Conservation (phyloP, 148 eudicot species). For the Fagopyrum tataricum region DNA sequence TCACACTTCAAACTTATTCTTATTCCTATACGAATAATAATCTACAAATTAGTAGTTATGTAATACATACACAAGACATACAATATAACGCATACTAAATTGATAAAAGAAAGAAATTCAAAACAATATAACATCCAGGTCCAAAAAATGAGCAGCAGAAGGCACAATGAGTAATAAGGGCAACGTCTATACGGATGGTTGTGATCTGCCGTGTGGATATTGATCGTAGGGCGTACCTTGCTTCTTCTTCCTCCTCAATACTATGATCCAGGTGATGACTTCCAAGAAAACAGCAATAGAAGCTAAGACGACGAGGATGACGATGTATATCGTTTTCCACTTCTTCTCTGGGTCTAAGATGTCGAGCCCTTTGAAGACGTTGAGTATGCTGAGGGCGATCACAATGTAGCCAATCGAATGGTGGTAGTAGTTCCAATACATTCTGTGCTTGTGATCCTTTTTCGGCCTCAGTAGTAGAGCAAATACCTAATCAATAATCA, state of each 20-base stretch:
- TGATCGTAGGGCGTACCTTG: constrained; percentile 3
- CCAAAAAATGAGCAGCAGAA: too few species aligned
- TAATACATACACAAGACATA: too few species aligned
- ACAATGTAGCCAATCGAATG: constrained; percentile 43
- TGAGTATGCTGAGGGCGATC: constrained; percentile 27
- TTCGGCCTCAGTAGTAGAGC: constrained; percentile 47
- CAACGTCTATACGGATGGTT: background rate
- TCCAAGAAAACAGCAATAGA: constrained; percentile 31
- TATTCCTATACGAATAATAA: too few species aligned
- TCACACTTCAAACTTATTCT: too few species aligned
- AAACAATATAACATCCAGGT: too few species aligned
- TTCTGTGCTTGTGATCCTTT: constrained; percentile 32
- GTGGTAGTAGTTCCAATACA: constrained; percentile 58
- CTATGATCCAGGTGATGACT: constrained; percentile 35
- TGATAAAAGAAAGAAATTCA: too few species aligned
- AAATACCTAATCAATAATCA: constrained; percentile 23
- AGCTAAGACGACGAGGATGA: constrained; percentile 31
- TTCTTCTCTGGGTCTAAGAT: constrained; percentile 32
- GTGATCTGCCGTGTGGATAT: background rate
- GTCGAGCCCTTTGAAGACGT: constrained; percentile 49
- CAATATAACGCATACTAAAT: too few species aligned
- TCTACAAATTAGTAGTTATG: too few species aligned
- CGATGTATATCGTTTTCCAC: constrained; percentile 43
- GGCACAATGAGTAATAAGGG: too few species aligned
- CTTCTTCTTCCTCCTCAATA: constrained; percentile 33